Conservation (phyloP, 75 land plant genomes). For the Chamaecyparis obtusa region DNA sequence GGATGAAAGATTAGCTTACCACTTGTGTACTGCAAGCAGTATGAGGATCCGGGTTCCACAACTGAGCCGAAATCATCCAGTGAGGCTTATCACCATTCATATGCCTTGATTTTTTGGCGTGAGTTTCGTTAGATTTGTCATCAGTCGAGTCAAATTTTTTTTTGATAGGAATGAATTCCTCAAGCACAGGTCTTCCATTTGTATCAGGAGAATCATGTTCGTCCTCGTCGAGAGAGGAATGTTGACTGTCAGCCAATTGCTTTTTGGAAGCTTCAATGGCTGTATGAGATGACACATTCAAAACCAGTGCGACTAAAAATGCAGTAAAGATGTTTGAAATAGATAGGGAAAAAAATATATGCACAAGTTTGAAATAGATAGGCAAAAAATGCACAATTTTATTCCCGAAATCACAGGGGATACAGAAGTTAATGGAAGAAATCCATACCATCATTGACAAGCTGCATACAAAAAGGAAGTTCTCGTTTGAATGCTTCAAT, state of each 20-base stretch:
- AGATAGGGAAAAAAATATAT: background rate
- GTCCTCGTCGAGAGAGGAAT: slow-evolving; percentile 12
- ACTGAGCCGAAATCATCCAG: slow-evolving; percentile 82
- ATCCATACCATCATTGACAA: slow-evolving; percentile 66
- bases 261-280: slow-evolving; percentile 73
- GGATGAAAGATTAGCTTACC: background rate
- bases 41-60: slow-evolving; percentile 53
- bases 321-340: background rate
- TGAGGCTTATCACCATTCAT: slow-evolving; percentile 40
- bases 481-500: slow-evolving; percentile 93
- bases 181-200: slow-evolving; percentile 45
- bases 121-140: slow-evolving; percentile 16
- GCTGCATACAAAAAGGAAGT: slow-evolving; percentile 90
- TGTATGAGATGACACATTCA: slow-evolving; percentile 16
- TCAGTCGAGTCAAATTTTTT: background rate
- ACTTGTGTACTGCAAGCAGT: background rate
- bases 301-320: background rate
- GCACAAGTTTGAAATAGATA: background rate
- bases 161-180: slow-evolving; percentile 82
- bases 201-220: slow-evolving; percentile 15
- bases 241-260: slow-evolving; percentile 38
- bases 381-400: too few relatives aligned
- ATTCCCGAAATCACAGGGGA: background rate
- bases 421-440: background rate
- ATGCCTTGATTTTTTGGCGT: slow-evolving; percentile 5